Base-by-base conservation (phyloP, 2,329 filamentous ascomycete species). In the Aspergillus ustus region DNA sequence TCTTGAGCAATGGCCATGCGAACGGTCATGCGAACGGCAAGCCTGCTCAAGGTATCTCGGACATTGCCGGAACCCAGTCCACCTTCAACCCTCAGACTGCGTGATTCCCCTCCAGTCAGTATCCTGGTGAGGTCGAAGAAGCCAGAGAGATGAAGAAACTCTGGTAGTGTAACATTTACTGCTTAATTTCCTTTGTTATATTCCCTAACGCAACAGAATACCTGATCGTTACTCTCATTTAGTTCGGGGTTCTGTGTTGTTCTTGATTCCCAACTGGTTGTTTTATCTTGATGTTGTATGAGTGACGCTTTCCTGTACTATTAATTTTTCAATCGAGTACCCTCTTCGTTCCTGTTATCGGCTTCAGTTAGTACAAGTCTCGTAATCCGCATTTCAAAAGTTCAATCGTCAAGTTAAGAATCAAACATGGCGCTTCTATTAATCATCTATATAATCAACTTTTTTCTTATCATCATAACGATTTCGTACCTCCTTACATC, bases 401-500 rank as follows among this genome's bases (percentile, higher is more conserved):
- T n/a, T 11, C 22, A 22, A 15, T 15, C 19, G 7, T 48, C 2
- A 25, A 15, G 20, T 28, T 4, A 48, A 25, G 25, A 22, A 28
- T 15, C 9, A 25, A 49, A 40, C 20, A 40, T 4, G 20, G 44
- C 48, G 55, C 55, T 45, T 58, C 22, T 52, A 25, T 57, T 52
- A 45, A 58, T 29, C 34, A 40, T 40, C 13, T 40, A 40, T 40
- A 40, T 40, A 40, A 40, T 40, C 34, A 40, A 40, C 34, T 40
- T 40, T 40, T 40, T 40, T 13, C 31, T 37, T 37, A 37, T 34
- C 7, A 40, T 40, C 34, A 15, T 40, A 25, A 7, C 25, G 20
- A 49, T 29, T 15, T 25, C 22, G 28, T 31, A 43, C 31, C n/a
- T 19, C 31, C 55, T 58, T 73, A 73, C 78, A 81, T 79, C 67